Base-by-base conservation (phyloP, 805 yeast species). In the Schwanniomyces vanrijiae region DNA sequence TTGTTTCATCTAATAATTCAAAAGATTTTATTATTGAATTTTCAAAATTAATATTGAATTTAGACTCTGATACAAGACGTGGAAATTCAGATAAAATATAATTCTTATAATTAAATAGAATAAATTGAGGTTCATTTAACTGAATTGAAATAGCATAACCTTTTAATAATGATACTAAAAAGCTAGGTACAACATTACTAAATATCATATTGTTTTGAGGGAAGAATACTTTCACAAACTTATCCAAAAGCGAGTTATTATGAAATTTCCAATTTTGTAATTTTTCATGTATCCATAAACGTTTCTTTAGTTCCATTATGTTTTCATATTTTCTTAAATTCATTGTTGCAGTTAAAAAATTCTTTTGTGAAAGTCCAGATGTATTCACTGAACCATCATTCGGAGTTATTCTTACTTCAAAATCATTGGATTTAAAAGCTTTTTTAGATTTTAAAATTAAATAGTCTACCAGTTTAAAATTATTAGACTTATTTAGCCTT, bases 61-160 rank as follows among this genome's bases (percentile, higher is more conserved):
- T 58, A 14, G 59, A 55, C 10, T 46, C 44, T 14, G 56, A 49
- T 8, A 70, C 45, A 9, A 66, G 50, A 6, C 47, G 47, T 1
- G 72, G 68, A 7, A 71, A 37, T 33, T 63, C 51, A 13, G 71
- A 58, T 3, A 64, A 52, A 4, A 73, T 55, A 47, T 63, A 73
- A 45, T 62, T 71, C 38, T 59, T 56, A 71, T 73, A 71, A 51
- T 68, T 69, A 53, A 61, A 63, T 5, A 56, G 42, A 13, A 68
- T 55, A 44, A 58, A 66, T 3, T 55, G 48, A 5, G 56, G 49
- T 14, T 59, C 64, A n/a, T 55, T 52, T 39, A 59, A 55, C 21
- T 26, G 22, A 4, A 59, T 40, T 0, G 64, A 58, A 13, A 48
- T 44, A 4, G 53, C 48, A 14, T 55, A 43, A 1, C 67, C 67